Evolutionary conservation across 495 filamentous ascomycete species (phyloP).

Genomic region (Trypethelium eluteriae): DNA sequence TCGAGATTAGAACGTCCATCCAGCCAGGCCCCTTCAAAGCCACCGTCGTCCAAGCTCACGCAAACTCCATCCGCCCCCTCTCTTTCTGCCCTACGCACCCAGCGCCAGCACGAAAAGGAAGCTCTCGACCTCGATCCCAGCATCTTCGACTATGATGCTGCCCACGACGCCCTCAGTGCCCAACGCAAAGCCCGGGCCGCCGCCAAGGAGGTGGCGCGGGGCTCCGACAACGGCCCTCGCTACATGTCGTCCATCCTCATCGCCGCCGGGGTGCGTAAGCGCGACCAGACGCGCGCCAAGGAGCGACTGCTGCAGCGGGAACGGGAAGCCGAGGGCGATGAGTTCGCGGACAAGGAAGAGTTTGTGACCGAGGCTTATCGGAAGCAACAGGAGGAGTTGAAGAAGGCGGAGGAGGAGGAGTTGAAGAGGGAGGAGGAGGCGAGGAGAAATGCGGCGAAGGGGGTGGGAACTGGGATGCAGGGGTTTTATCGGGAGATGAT

Average conservation of each 20-base stretch:
- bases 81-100: conserved; percentile 47
- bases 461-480: conserved; percentile 62
- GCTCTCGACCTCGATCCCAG: conserved; percentile 55
- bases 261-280: conserved; percentile 78
- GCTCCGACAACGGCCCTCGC: conserved; percentile 42
- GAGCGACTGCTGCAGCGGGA: conserved; percentile 82
- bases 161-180: conserved; percentile 52
- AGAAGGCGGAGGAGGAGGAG: conserved; percentile 75
- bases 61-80: conserved; percentile 34
- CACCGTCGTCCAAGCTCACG: conserved; percentile 20
- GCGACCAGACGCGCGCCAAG: conserved; percentile 77
- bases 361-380: conserved; percentile 97
- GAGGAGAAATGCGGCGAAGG: conserved; percentile 51
- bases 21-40: conserved; percentile 16
- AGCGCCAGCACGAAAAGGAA: conserved; percentile 48
- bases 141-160: conserved; percentile 70
- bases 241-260: conserved; percentile 78
- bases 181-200: conserved; percentile 29
- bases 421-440: conserved; percentile 59
- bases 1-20: conserved; percentile 9
- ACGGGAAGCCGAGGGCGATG: conserved; percentile 86
- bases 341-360: conserved; percentile 89
- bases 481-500: conserved; percentile 81
- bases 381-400: conserved; percentile 79
- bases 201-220: conserved; percentile 24